phyloP scores from a whole-genome alignment of 2,329 filamentous ascomycete genomes.

The Incumbomyces delicatus region DNA sequence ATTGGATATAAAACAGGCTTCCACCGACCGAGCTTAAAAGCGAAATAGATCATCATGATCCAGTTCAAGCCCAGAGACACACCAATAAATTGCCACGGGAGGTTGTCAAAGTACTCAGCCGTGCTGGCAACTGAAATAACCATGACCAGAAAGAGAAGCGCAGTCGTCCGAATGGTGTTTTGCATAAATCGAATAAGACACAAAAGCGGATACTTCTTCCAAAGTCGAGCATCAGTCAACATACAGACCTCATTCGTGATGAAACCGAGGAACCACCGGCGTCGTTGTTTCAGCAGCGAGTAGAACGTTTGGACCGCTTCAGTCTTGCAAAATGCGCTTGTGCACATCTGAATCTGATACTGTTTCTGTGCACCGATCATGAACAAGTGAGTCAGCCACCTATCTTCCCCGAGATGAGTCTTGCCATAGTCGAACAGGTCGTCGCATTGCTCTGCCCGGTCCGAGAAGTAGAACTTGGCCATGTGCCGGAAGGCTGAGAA shows the following conservation, averaged over 20 bases:
- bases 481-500: slow-evolving; percentile 94
- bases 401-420: slow-evolving; percentile 86
- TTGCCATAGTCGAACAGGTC: slow-evolving; percentile 96
- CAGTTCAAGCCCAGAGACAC: slow-evolving; percentile 90
- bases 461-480: slow-evolving; percentile 97
- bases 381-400: slow-evolving; percentile 95
- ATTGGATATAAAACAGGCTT: slow-evolving; percentile 93
- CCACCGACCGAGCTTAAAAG: slow-evolving; percentile 71
- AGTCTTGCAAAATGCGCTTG: slow-evolving; percentile 95
- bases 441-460: slow-evolving; percentile 89
- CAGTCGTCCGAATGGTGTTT: slow-evolving; percentile 91
- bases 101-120: slow-evolving; percentile 62
- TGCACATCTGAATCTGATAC: slow-evolving; percentile 97
- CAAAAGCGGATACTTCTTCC: slow-evolving; percentile 81
- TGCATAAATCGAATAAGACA: slow-evolving; percentile 85
- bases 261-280: slow-evolving; percentile 93
- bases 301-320: slow-evolving; percentile 84
- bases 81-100: slow-evolving; percentile 88
- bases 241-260: slow-evolving; percentile 98
- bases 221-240: slow-evolving; percentile 87
- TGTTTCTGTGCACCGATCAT: slow-evolving; percentile 93
- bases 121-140: slow-evolving; percentile 77
- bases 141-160: slow-evolving; percentile 89
- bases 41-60: slow-evolving; percentile 93
- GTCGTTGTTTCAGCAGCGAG: slow-evolving; percentile 83